These are phyloP conservation scores for Botrytis porri DNA, from an alignment of 2,329 filamentous ascomycete species.

Conservation along the genomic window DNA sequence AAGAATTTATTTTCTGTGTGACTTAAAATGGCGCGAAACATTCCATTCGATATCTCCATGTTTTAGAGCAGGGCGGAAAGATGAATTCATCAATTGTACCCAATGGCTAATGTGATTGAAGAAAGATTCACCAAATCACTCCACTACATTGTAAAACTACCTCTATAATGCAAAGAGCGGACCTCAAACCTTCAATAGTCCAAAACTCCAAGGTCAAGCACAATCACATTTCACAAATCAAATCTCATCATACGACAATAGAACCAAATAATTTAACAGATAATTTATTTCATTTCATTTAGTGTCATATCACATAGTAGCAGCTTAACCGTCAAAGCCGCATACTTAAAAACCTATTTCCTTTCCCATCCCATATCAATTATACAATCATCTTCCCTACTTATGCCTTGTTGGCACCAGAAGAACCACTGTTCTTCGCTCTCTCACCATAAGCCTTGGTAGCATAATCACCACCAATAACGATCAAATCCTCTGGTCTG, in stretches of 20 bases:
- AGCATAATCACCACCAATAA: slow-evolving; percentile 85
- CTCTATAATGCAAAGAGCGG: background rate
- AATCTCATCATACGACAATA: background rate
- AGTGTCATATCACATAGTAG: background rate
- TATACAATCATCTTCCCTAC: background rate
- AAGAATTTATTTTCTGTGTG: accelerated
- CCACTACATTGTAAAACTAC: background rate
- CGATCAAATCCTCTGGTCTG: slow-evolving; percentile 84
- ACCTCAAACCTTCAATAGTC: background rate
- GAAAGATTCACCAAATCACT: too few relatives aligned
- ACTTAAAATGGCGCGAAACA: background rate
- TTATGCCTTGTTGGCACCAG: slow-evolving; percentile 17
- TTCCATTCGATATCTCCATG: background rate
- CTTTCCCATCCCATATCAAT: background rate
- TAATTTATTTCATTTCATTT: slow-evolving; percentile 4
- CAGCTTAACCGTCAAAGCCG: background rate
- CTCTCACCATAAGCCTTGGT: slow-evolving; percentile 61
- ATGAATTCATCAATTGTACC: too few relatives aligned
- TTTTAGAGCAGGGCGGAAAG: background rate
- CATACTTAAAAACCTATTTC: background rate
- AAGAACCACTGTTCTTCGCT: slow-evolving; percentile 26
- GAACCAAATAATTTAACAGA: background rate
- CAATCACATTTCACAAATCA: background rate
- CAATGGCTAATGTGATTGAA: too few relatives aligned
- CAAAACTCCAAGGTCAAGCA: background rate